A percentile compares a stretch with the other conserved stretches of the same genome.
phyloP scores from a whole-genome alignment of 768 basidiomycete species.

The Boletus pseudopeckii region DNA sequence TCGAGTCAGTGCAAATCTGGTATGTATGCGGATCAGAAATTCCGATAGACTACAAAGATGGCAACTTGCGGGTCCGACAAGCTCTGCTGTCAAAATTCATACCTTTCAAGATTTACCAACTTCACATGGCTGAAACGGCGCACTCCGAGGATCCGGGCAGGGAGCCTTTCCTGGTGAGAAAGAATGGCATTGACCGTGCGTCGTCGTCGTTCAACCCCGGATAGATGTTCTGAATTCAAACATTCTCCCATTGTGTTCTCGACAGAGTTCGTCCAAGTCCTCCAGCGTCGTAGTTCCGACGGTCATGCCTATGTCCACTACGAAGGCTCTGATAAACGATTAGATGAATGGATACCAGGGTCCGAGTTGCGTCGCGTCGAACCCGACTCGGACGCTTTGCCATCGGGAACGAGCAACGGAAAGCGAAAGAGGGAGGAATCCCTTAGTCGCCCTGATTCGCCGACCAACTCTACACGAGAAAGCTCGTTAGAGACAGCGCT shows the following conservation, averaged over 20 bases:
- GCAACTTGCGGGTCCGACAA: slow-evolving; percentile 6
- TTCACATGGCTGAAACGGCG: slow-evolving; percentile 21
- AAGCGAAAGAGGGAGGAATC: slow-evolving; percentile 31
- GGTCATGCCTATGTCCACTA: slow-evolving; percentile 72
- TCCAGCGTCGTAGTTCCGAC: slow-evolving; percentile 42
- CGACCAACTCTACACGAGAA: slow-evolving; percentile 21
- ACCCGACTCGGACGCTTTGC: slow-evolving; percentile 19
- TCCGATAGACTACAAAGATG: background rate
- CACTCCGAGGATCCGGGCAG: slow-evolving; percentile 2
- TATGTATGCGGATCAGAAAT: background rate
- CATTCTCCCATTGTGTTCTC: slow-evolving; percentile 1
- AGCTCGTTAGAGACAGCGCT: slow-evolving; percentile 15
- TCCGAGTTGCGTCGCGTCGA: slow-evolving; percentile 33
- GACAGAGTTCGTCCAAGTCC: slow-evolving; percentile 47
- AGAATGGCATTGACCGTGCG: slow-evolving; percentile 37
- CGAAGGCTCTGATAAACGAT: slow-evolving; percentile 61
- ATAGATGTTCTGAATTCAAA: slow-evolving; percentile 12
- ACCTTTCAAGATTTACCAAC: background rate
- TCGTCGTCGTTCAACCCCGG: slow-evolving; percentile 14
- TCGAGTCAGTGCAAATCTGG: background rate
- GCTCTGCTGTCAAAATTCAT: background rate
- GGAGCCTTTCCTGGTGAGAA: slow-evolving; percentile 28
- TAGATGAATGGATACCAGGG: slow-evolving; percentile 71
- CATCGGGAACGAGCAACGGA: slow-evolving; percentile 27
- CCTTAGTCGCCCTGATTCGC: slow-evolving; percentile 14